phyloP scores from a whole-genome alignment of 495 filamentous ascomycete species.

The Penicillium antarcticum region DNA sequence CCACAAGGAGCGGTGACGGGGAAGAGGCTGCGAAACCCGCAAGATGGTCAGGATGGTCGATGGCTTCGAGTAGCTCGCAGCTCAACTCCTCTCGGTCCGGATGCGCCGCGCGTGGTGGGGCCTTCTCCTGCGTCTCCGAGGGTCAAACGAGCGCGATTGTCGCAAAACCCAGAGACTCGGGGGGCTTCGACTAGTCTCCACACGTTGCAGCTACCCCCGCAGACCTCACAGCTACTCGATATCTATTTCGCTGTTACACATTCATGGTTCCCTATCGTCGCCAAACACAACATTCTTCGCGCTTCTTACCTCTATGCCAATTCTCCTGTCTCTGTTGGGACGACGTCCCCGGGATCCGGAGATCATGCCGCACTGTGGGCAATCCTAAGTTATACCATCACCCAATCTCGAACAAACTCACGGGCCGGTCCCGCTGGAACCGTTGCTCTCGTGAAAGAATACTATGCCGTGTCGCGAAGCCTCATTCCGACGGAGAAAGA shows the following conservation, averaged over 20 bases:
- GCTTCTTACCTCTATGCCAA: slow-evolving; percentile 50
- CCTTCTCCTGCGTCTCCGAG: slow-evolving; percentile 21
- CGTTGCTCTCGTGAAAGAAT: slow-evolving; percentile 33
- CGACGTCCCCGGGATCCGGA: slow-evolving; percentile 42
- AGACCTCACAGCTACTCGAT: slow-evolving; percentile 64
- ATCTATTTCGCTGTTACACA: slow-evolving; percentile 72
- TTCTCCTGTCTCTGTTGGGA: slow-evolving; percentile 39
- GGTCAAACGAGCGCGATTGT: slow-evolving; percentile 30
- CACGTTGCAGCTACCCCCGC: slow-evolving; percentile 49
- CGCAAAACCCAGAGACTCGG: slow-evolving; percentile 15
- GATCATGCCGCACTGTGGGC: slow-evolving; percentile 65
- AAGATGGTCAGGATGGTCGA: slow-evolving; percentile 29
- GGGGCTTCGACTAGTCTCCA: slow-evolving; percentile 11
- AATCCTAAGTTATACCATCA: slow-evolving; percentile 54
- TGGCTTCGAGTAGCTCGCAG: slow-evolving; percentile 35
- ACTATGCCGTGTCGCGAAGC: slow-evolving; percentile 56
- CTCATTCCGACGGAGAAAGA: slow-evolving; percentile 60
- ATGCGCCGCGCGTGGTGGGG: slow-evolving; percentile 31
- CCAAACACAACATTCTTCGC: slow-evolving; percentile 63
- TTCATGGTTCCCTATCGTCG: slow-evolving; percentile 68
- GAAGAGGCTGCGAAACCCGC: slow-evolving; percentile 38
- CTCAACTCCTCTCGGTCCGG: slow-evolving; percentile 26
- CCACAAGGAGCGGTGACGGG: slow-evolving; percentile 15
- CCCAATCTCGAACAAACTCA: slow-evolving; percentile 30
- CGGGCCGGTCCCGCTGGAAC: slow-evolving; percentile 19